phyloP scores from a whole-genome alignment of 768 basidiomycete genomes.

The Hebeloma cylindrosporum region DNA sequence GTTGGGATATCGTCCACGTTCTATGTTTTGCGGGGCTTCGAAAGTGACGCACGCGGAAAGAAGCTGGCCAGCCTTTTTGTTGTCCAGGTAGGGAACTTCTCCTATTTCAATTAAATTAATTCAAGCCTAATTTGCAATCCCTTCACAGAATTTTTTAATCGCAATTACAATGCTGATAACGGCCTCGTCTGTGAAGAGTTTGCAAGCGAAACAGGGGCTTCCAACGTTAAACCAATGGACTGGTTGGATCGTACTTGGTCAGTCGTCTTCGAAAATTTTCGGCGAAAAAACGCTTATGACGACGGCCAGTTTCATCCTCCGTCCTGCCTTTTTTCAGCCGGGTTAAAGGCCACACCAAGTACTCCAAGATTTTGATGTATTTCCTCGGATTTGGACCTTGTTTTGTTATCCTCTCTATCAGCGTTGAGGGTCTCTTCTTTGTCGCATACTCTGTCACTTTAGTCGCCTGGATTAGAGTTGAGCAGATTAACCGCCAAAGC shows the following conservation, averaged over 20 bases:
- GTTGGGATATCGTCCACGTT: constrained; percentile 23
- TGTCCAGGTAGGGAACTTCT: constrained; percentile 26
- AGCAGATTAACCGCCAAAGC: constrained; percentile 34
- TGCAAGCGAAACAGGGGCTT: constrained; percentile 68
- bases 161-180: constrained; percentile 52
- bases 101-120: background rate
- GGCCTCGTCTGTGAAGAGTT: constrained; percentile 51
- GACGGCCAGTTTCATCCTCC: constrained; percentile 45
- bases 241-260: constrained; percentile 70
- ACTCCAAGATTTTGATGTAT: constrained; percentile 55
- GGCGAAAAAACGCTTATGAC: too few species aligned
- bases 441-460: constrained; percentile 64
- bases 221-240: constrained; percentile 56
- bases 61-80: constrained; percentile 18
- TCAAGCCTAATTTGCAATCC: background rate
- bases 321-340: constrained; percentile 47
- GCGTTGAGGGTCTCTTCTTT: constrained; percentile 80
- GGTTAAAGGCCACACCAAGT: constrained; percentile 35
- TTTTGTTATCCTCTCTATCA: constrained; percentile 80
- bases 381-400: constrained; percentile 74
- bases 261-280: constrained; percentile 16
- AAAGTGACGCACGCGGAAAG: background rate
- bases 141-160: constrained; percentile 45
- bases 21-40: constrained; percentile 7
- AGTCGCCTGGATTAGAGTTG: constrained; percentile 67